These are phyloP conservation scores for Chimonanthus salicifolius DNA, from an alignment of 164 flowering plant genomes.

Conservation along the genomic window DNA sequence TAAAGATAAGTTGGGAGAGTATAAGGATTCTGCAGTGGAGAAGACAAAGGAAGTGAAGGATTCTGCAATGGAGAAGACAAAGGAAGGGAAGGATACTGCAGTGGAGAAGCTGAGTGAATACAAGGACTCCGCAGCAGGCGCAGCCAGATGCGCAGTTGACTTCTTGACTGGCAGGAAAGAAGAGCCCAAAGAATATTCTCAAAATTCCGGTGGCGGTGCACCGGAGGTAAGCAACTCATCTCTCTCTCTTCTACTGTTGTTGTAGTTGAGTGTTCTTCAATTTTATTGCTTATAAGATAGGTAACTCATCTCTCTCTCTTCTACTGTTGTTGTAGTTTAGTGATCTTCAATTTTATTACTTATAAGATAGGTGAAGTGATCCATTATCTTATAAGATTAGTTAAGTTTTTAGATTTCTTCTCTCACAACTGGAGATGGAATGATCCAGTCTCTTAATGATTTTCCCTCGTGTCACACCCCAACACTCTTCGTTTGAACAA, in stretches of 20 bases:
- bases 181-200: slow-evolving; percentile 27
- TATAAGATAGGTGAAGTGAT: too few species aligned
- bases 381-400: too few species aligned
- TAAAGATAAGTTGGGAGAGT: too few species aligned
- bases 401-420: too few species aligned
- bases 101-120: slow-evolving; percentile 26
- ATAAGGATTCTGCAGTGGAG: slow-evolving; percentile 9
- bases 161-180: slow-evolving; percentile 60
- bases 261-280: neutral
- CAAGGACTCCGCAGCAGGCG: slow-evolving; percentile 58
- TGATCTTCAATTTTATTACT: neutral
- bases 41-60: slow-evolving; percentile 18
- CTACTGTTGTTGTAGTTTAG: neutral
- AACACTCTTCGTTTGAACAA: too few species aligned
- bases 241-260: neutral
- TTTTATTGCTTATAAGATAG: slow-evolving; percentile 1
- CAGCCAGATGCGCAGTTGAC: slow-evolving; percentile 55
- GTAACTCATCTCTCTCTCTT: slow-evolving; percentile 7
- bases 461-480: too few species aligned
- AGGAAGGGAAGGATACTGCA: slow-evolving; percentile 25
- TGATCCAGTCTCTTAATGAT: too few species aligned
- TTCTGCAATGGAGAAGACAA: slow-evolving; percentile 24
- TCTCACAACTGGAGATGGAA: too few species aligned
- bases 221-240: slow-evolving; percentile 13
- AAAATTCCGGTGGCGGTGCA: too few species aligned